Conservation (phyloP, 176 grass and related monocot genomes). For the Eragrostis nindensis region DNA sequence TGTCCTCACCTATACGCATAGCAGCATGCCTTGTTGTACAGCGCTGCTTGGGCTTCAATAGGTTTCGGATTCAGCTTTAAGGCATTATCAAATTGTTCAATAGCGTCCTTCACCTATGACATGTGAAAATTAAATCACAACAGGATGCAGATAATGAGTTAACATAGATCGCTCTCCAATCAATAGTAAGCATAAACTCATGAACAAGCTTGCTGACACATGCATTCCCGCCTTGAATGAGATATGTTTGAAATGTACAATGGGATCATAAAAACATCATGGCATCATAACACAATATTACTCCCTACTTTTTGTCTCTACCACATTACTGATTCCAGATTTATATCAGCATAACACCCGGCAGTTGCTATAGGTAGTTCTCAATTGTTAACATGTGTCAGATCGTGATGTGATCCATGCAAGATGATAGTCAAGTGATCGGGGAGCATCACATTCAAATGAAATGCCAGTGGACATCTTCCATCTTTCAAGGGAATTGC, state of each 20-base stretch:
- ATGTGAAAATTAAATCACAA: conserved; percentile 36
- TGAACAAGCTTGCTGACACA: conserved; percentile 19
- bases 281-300: neutral
- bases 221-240: neutral
- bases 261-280: neutral
- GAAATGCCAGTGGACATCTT: neutral
- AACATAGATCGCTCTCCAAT: neutral
- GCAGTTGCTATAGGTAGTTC: neutral
- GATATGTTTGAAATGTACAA: conserved; percentile 11
- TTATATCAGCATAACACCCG: conserved; percentile 24
- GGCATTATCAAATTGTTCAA: conserved; percentile 79
- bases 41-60: conserved; percentile 80
- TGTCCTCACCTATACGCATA: conserved; percentile 84
- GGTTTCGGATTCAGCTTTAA: conserved; percentile 84
- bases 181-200: neutral
- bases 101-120: conserved; percentile 83
- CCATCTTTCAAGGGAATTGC: neutral
- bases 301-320: neutral
- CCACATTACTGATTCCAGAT: conserved; percentile 6
- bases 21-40: conserved; percentile 98
- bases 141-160: conserved; percentile 24
- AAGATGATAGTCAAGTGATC: neutral
- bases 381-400: neutral
- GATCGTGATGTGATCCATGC: neutral
- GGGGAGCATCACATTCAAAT: neutral